These are phyloP conservation scores for Myriosclerotinia curreyana DNA, from an alignment of 2,329 filamentous ascomycete genomes.

Conservation along the genomic window DNA sequence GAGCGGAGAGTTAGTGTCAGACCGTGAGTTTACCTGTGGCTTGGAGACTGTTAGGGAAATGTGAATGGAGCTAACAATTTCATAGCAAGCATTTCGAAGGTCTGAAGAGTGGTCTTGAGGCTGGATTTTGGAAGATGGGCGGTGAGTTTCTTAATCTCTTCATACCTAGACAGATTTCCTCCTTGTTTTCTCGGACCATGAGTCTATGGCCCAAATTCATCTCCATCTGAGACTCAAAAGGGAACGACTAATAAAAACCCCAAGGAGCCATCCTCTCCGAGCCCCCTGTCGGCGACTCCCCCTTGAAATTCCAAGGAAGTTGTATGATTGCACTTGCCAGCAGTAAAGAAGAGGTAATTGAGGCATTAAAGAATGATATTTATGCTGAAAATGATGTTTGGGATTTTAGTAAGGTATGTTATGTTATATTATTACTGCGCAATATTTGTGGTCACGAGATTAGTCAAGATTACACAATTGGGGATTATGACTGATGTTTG, in stretches of 20 bases:
- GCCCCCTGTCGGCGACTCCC: constrained; percentile 60
- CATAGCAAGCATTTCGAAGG: constrained; percentile 41
- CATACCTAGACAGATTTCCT: neutral
- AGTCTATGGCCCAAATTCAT: neutral
- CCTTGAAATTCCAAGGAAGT: constrained; percentile 56
- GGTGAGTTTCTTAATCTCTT: constrained; percentile 29
- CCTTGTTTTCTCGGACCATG: neutral
- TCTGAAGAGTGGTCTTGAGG: constrained; percentile 49
- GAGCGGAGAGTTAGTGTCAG: constrained; percentile 61
- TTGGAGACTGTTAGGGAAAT: neutral
- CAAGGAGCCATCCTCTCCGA: constrained; percentile 65
- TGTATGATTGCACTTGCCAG: constrained; percentile 62
- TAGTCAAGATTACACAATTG: neutral
- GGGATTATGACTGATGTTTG: constrained; percentile 18
- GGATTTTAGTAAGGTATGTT: constrained; percentile 66
- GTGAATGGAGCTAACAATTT: neutral
- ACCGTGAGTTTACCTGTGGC: constrained; percentile 45
- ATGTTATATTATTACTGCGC: constrained; percentile 2
- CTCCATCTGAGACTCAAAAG: no score
- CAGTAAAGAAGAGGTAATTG: constrained; percentile 65
- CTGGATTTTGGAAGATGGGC: constrained; percentile 61
- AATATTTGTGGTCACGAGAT: neutral
- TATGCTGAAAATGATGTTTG: constrained; percentile 73
- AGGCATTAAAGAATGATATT: constrained; percentile 66
- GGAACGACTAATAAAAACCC: neutral